Percentiles rank a stretch among this genome's conserved stretches.
These are phyloP conservation scores for Raffaelea ambrosiae DNA, from an alignment of 2,329 filamentous ascomycete species.

Conservation along the genomic window DNA sequence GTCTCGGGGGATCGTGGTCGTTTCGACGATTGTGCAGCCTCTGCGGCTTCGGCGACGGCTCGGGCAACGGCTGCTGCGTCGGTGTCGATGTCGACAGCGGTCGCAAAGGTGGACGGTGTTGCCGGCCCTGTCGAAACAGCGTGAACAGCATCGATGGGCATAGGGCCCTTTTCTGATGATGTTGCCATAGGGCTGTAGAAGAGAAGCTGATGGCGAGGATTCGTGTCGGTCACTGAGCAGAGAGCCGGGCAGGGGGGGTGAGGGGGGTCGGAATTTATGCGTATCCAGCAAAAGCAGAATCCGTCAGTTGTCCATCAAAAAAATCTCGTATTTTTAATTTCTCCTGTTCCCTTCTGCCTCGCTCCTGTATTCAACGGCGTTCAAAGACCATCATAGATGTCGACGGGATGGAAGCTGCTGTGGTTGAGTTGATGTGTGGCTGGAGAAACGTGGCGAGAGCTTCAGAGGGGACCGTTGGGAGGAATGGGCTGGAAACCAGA, in stretches of 20 bases:
- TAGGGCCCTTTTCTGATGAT: constrained; percentile 38
- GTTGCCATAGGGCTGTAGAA: constrained; percentile 16
- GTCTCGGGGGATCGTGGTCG: constrained; percentile 27
- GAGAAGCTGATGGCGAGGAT: no score
- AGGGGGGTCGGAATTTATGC: neutral
- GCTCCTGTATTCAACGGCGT: constrained; percentile 1
- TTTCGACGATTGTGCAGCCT: constrained; percentile 28
- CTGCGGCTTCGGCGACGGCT: constrained; percentile 24
- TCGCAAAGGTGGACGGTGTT: constrained; percentile 12
- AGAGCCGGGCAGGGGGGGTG: no score
- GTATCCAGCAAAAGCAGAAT: neutral
- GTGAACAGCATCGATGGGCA: constrained; percentile 43
- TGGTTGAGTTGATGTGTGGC: constrained; percentile 21
- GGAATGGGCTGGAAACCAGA: no score
- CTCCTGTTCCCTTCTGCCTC: neutral
- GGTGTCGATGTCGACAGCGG: constrained; percentile 24
- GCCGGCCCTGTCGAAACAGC: constrained; percentile 21
- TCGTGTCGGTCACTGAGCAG: no score
- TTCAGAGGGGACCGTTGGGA: constrained; percentile 1
- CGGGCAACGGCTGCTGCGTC: constrained; percentile 7
- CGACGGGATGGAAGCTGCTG: neutral
- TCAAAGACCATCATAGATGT: constrained; percentile 4
- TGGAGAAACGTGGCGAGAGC: constrained; percentile 20
- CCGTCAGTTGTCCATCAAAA: neutral
- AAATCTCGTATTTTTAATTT: neutral